Evolutionary conservation across 169 alveolate genomes (phyloP).

Genomic region (Besnoitia besnoiti): DNA sequence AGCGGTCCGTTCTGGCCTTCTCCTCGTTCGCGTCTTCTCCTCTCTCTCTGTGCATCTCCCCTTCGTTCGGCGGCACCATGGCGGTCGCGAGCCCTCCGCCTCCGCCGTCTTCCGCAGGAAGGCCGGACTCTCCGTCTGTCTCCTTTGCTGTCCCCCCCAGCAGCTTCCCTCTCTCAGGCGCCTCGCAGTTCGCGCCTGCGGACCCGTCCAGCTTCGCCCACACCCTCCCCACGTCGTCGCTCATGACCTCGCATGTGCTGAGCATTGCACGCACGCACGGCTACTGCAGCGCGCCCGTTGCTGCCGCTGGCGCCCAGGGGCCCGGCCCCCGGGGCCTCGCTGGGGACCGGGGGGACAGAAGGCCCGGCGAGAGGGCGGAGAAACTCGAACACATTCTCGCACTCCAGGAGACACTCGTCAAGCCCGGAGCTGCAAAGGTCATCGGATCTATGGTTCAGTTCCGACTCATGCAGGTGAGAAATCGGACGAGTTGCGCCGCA

Average conservation of each 20-base stretch:
- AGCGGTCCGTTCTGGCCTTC: too few species aligned
- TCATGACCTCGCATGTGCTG: background rate
- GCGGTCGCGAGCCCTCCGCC: too few species aligned
- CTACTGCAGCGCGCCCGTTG: too few species aligned
- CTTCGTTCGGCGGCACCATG: too few species aligned
- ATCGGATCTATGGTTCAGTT: background rate
- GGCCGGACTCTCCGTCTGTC: too few species aligned
- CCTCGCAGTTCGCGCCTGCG: too few species aligned
- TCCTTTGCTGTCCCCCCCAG: too few species aligned
- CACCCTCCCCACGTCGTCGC: background rate
- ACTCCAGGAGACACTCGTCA: background rate
- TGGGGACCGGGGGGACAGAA: background rate
- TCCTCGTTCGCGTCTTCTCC: too few species aligned
- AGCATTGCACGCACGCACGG: slow-evolving; percentile 10
- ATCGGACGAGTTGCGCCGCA: background rate
- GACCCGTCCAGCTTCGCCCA: too few species aligned
- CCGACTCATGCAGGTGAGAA: background rate
- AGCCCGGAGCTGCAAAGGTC: background rate
- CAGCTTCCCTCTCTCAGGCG: too few species aligned
- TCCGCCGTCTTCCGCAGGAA: too few species aligned
- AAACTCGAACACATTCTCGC: background rate
- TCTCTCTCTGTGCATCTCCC: too few species aligned
- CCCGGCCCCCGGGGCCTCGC: background rate
- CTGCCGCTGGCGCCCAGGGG: background rate
- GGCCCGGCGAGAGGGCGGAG: background rate